These are phyloP conservation scores for Plasmodium gonderi DNA, from an alignment of 169 alveolate genomes.

Conservation along the genomic window DNA sequence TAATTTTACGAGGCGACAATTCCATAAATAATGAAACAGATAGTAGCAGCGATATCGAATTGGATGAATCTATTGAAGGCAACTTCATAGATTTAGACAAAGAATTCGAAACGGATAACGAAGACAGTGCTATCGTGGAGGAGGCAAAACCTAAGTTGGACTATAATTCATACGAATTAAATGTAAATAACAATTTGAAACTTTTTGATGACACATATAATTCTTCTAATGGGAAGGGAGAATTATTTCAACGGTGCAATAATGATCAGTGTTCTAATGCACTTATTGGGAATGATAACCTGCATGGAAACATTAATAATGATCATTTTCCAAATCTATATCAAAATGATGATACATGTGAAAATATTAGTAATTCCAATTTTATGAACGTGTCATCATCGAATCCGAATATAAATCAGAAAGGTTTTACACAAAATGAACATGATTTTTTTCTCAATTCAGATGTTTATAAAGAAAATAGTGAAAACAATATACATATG, in stretches of 20 bases:
- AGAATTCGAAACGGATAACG: constrained; percentile 64
- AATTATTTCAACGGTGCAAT: neutral
- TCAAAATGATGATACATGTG: neutral
- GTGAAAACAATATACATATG: neutral
- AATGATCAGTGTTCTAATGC: too few species aligned
- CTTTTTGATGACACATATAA: neutral
- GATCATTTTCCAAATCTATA: neutral
- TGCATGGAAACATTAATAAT: neutral
- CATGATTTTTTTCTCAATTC: neutral
- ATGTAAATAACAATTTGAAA: neutral
- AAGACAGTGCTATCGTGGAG: neutral
- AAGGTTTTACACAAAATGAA: neutral
- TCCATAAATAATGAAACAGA: neutral
- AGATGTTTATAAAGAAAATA: neutral
- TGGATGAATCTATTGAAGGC: neutral
- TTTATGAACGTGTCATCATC: neutral
- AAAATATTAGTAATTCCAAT: neutral
- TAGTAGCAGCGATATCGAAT: neutral
- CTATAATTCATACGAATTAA: neutral
- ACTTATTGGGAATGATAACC: neutral
- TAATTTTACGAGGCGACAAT: neutral
- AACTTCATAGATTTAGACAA: constrained; percentile 56
- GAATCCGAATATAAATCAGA: neutral
- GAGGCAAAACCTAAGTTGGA: neutral
- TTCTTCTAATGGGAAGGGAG: neutral